Base-by-base conservation (phyloP, 371 early-diverging fungal species). In the Zychaea mexicana region DNA sequence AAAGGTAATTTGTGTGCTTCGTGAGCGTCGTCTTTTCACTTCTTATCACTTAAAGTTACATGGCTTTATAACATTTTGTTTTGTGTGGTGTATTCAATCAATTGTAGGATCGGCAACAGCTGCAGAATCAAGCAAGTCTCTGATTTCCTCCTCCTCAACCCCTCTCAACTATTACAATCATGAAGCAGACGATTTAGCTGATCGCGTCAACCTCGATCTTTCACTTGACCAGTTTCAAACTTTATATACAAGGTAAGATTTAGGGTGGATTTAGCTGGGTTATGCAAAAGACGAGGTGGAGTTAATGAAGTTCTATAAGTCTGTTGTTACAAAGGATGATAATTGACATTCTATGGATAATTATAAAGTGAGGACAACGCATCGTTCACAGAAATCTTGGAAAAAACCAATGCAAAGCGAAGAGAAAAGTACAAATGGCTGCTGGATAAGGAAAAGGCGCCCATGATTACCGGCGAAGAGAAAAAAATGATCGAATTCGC, bases 321-420 rank as follows among this genome's bases (percentile, higher is more conserved):
- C n/a, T n/a, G n/a, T n/a, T n/a, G 5, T 19, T 22, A 19, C 5
- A 15, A 31, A 3, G 31, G 19, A 47, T 17, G 9, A 15, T 19
- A 15, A 27, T 52, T 21, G 61, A 10, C 17, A 32, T 49, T 21
- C 49, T 24, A 31, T 56, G 26, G 31, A n/a, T n/a, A n/a, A n/a
- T n/a, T n/a, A n/a, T n/a, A n/a, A n/a, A 80, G 87, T 66, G 94
- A 94, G 67, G 95, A 94, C 70, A 93, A 94, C 72, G 89, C 92
- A 12, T 91, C 92, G 3, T 95, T 95, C 70, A 64, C 73, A 28
- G 84, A 82, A 21, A 69, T 94, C 13, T 32, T 95, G 10, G 85
- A 88, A 62, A 84, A 83, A 56, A 77, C 83, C 24, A 91, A 92
- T 45, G 71, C 80, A 17, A 83, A 84, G 31, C 72, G 78, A 39